These are phyloP conservation scores for Salvia miltiorrhiza DNA, from an alignment of 257 asterid species.

Conservation along the genomic window DNA sequence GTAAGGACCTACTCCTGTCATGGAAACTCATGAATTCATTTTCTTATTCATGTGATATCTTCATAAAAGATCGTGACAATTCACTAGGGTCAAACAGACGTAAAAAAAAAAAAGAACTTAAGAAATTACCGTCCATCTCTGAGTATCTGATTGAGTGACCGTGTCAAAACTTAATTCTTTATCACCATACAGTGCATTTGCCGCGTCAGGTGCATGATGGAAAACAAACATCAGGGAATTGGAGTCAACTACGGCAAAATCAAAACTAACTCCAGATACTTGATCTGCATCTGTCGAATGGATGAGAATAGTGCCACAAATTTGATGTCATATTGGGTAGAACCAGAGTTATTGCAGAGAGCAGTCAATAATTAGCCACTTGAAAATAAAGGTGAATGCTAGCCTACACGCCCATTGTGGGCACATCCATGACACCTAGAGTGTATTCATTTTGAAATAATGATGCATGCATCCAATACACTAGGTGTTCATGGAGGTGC, in stretches of 20 bases:
- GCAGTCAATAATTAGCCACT: conserved; percentile 1
- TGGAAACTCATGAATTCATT: background rate
- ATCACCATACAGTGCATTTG: conserved; percentile 51
- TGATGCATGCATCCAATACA: too few relatives aligned
- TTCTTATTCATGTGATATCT: background rate
- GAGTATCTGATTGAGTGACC: conserved; percentile 44
- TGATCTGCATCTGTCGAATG: conserved; percentile 60
- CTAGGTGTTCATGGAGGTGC: background rate
- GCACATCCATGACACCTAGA: too few relatives aligned
- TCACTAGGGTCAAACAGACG: background rate
- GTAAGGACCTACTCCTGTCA: background rate
- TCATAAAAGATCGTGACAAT: background rate
- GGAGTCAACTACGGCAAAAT: conserved; percentile 86
- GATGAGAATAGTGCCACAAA: conserved; percentile 15
- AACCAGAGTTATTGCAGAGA: background rate
- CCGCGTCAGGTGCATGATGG: conserved; percentile 78
- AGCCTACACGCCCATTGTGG: background rate
- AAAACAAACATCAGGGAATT: conserved; percentile 84
- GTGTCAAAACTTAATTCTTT: conserved; percentile 50
- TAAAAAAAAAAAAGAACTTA: conserved; percentile 16
- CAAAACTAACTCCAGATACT: conserved; percentile 61
- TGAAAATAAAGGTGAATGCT: background rate
- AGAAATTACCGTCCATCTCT: conserved; percentile 76
- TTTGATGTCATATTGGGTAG: background rate
- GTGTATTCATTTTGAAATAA: too few relatives aligned